These are phyloP conservation scores for Pinus albicaulis DNA, from an alignment of 75 land plant species.

Conservation along the genomic window DNA sequence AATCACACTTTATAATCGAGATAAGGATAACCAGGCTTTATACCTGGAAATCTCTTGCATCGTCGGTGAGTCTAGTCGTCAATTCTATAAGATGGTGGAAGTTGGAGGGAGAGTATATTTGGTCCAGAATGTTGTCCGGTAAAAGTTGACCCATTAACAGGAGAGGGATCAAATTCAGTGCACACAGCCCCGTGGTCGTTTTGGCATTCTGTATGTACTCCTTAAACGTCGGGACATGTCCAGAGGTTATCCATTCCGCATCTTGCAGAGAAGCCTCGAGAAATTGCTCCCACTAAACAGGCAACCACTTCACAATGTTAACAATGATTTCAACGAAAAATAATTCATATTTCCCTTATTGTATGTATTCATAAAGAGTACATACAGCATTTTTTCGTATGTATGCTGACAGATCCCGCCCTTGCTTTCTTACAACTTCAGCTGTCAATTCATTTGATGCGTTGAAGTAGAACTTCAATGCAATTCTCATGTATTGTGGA, in stretches of 20 bases:
- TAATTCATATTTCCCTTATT: no score
- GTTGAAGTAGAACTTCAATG: not conserved
- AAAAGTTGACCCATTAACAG: not conserved
- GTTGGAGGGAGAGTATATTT: not conserved
- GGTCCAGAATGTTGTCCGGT: not conserved
- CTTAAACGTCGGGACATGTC: not conserved
- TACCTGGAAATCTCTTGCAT: not conserved
- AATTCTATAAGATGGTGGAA: not conserved
- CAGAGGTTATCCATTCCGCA: not conserved
- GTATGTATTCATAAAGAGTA: no score
- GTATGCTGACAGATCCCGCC: not conserved
- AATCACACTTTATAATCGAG: no score
- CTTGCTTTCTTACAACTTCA: not conserved
- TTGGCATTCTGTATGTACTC: not conserved
- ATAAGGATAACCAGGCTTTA: not conserved
- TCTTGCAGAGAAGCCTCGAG: not conserved
- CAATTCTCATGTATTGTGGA: not conserved
- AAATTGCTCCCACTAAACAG: not conserved
- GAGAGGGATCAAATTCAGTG: not conserved
- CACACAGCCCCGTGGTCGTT: not conserved
- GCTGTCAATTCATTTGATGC: not conserved
- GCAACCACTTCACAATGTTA: no score
- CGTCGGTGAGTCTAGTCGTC: not conserved
- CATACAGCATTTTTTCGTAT: not conserved
- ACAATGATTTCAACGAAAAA: no score